These are phyloP conservation scores for Phaeosphaeriaceae sp. DNA, from an alignment of 2,329 filamentous ascomycete species.

Conservation along the genomic window DNA sequence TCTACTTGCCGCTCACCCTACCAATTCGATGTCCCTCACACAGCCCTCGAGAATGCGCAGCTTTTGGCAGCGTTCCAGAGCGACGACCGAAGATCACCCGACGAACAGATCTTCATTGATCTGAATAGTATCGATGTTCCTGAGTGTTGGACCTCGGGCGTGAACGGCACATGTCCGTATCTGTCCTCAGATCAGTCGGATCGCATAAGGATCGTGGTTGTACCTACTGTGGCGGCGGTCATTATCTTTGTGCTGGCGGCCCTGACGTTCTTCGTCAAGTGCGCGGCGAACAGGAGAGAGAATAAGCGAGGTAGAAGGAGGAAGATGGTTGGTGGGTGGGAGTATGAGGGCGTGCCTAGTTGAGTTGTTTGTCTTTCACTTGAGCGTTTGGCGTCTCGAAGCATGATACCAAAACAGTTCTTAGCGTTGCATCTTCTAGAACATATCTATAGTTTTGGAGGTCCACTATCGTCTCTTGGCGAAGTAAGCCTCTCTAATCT, in stretches of 20 bases:
- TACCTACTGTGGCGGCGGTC: slow-evolving; percentile 68
- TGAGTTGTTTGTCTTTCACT: slow-evolving; percentile 6
- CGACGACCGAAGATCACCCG: slow-evolving; percentile 6
- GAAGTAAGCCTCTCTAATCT: too few species aligned
- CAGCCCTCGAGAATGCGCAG: slow-evolving; percentile 68
- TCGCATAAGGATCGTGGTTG: slow-evolving; percentile 59
- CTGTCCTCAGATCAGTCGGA: slow-evolving; percentile 51
- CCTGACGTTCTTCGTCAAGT: slow-evolving; percentile 69
- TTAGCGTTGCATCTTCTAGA: neutral
- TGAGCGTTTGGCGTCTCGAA: neutral
- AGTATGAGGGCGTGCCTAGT: slow-evolving; percentile 72
- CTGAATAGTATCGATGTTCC: slow-evolving; percentile 65
- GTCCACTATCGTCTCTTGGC: too few species aligned
- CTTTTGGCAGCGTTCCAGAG: slow-evolving; percentile 49
- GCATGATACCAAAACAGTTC: neutral
- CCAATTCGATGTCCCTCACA: slow-evolving; percentile 65
- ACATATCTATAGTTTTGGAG: neutral
- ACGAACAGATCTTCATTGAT: slow-evolving; percentile 61
- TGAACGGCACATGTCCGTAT: slow-evolving; percentile 67
- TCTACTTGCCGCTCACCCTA: slow-evolving; percentile 57
- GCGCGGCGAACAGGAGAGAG: slow-evolving; percentile 65
- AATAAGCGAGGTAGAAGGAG: slow-evolving; percentile 60
- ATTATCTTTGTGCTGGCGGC: slow-evolving; percentile 68
- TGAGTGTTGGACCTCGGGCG: slow-evolving; percentile 66
- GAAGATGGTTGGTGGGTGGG: slow-evolving; percentile 60